Evolutionary conservation across 129 eudicot genomes (phyloP).

Genomic region (Tagetes erecta): DNA sequence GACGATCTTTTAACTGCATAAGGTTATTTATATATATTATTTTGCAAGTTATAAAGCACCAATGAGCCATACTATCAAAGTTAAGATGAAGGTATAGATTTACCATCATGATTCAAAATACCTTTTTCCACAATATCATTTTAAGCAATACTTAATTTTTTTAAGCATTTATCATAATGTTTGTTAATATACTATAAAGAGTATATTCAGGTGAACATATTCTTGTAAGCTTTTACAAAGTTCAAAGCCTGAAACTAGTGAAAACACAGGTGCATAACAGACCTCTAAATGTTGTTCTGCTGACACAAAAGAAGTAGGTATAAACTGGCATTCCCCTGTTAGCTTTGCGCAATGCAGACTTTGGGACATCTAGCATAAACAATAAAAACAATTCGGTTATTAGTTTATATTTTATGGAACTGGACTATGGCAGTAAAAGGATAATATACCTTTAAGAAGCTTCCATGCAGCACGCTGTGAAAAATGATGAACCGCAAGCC

Average conservation of each 20-base stretch:
- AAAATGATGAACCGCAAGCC: conserved; percentile 62
- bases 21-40: neutral
- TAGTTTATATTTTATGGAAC: conserved; percentile 5
- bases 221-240: neutral
- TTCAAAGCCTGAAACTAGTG: neutral
- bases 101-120: neutral
- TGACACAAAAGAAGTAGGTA: conserved; percentile 52
- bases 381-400: neutral
- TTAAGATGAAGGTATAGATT: neutral
- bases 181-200: neutral
- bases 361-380: conserved; percentile 63
- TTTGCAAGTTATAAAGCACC: neutral
- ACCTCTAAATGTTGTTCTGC: conserved; percentile 89
- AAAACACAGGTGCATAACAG: neutral
- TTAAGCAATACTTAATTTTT: neutral
- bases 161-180: neutral
- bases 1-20: neutral
- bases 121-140: neutral
- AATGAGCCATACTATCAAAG: neutral
- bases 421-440: neutral
- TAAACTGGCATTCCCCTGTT: conserved; percentile 59
- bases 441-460: conserved; percentile 75
- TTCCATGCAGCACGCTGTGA: conserved; percentile 90
- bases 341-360: conserved; percentile 85
- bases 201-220: neutral